Percentiles rank a stretch among this genome's conserved stretches.
Conservation (phyloP, 2,329 filamentous ascomycete species). For the Cladosporium cucumerinum region DNA sequence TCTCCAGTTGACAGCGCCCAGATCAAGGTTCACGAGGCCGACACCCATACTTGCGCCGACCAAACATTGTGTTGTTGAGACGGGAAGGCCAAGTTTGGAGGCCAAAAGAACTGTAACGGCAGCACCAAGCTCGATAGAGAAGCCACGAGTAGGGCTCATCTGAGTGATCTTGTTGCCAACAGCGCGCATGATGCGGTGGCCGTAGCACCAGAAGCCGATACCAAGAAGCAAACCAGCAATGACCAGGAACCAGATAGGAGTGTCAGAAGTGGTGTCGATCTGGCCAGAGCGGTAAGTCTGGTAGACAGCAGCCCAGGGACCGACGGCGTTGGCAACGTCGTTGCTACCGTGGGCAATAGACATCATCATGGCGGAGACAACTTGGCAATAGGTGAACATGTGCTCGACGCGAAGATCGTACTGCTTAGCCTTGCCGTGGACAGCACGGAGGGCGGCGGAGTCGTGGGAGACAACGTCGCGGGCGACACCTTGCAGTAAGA, state of each 20-base stretch:
- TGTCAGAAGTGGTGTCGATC: constrained; percentile 46
- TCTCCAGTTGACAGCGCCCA: constrained; percentile 59
- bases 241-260: constrained; percentile 60
- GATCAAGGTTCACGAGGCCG: constrained; percentile 57
- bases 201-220: constrained; percentile 55
- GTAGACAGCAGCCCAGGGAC: constrained; percentile 60
- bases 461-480: constrained; percentile 26
- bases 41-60: constrained; percentile 60
- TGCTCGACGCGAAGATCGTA: constrained; percentile 61
- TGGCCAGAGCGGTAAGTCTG: constrained; percentile 53
- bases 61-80: constrained; percentile 63
- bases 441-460: constrained; percentile 51
- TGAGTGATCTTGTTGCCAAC: constrained; percentile 59
- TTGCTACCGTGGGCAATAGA: constrained; percentile 69
- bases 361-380: constrained; percentile 67
- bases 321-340: constrained; percentile 59
- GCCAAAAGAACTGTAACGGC: constrained; percentile 61
- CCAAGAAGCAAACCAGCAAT: constrained; percentile 53
- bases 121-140: constrained; percentile 58
- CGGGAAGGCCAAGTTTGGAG: constrained; percentile 58
- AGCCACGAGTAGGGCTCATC: constrained; percentile 58
- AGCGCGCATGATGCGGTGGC: constrained; percentile 61
- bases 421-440: constrained; percentile 41
- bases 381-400: constrained; percentile 63
- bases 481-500: constrained; percentile 24